Percentiles rank a stretch among this genome's conserved stretches.
Evolutionary conservation across 495 filamentous ascomycete species (phyloP).

Genomic region (Chlorociboria aeruginascens): DNA sequence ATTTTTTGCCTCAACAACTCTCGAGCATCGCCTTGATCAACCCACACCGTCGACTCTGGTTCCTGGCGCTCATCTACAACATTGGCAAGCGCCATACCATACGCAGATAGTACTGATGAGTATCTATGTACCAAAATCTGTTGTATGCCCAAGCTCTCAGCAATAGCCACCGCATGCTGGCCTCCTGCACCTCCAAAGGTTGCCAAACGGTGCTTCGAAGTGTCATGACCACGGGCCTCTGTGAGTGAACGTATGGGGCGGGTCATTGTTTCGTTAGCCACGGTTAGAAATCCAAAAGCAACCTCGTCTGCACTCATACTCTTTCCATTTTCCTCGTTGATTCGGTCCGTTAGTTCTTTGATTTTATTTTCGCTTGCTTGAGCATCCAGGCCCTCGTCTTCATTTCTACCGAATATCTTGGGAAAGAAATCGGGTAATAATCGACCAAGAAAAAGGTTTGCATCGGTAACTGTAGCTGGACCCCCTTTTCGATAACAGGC

Average conservation of each 20-base stretch:
- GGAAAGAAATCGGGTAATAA: constrained; percentile 92
- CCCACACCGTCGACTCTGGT: constrained; percentile 75
- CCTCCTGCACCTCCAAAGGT: constrained; percentile 94
- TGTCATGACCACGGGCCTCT: constrained; percentile 88
- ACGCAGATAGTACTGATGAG: constrained; percentile 89
- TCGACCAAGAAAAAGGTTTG: constrained; percentile 81
- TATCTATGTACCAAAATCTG: constrained; percentile 87
- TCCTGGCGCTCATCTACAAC: constrained; percentile 89
- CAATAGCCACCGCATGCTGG: constrained; percentile 94
- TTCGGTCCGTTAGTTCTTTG: constrained; percentile 60
- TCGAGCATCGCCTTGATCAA: constrained; percentile 39
- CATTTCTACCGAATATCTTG: constrained; percentile 88
- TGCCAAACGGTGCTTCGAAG: constrained; percentile 76
- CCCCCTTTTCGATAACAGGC: constrained; percentile 94
- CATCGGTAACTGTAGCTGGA: constrained; percentile 86
- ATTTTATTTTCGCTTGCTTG: constrained; percentile 68
- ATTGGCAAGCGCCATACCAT: constrained; percentile 93
- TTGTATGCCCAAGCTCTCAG: constrained; percentile 72
- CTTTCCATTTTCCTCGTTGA: constrained; percentile 50
- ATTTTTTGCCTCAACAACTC: constrained; percentile 42
- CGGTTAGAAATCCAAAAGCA: constrained; percentile 79
- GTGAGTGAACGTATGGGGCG: constrained; percentile 85
- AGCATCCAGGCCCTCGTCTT: constrained; percentile 75
- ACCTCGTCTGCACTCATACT: constrained; percentile 79
- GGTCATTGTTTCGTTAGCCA: constrained; percentile 95